These are phyloP conservation scores for Lepidium didymum DNA, from an alignment of 345 rosid genomes.

Conservation along the genomic window DNA sequence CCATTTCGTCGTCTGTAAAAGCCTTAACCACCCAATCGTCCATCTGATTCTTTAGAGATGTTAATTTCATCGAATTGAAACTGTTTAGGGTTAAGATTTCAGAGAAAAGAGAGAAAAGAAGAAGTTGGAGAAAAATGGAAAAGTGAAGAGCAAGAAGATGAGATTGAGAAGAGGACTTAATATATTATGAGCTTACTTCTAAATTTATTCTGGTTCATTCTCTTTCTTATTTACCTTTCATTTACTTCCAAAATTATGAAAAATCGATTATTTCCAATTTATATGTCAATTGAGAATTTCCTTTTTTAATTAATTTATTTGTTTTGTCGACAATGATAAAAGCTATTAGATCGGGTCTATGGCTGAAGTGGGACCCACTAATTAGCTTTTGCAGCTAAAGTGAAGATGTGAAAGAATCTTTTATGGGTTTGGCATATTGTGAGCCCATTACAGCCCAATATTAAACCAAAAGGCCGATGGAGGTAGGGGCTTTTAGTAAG, in stretches of 20 bases:
- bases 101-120: slow-evolving; percentile 21
- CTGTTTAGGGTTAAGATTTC: neutral
- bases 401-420: neutral
- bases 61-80: neutral
- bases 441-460: neutral
- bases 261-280: neutral
- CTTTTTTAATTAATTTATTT: neutral
- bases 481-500: too few relatives aligned
- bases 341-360: slow-evolving; percentile 1
- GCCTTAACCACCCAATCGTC: slow-evolving; percentile 70
- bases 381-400: neutral
- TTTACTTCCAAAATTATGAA: neutral
- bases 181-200: slow-evolving; percentile 12
- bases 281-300: slow-evolving; percentile 3
- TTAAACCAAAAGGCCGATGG: too few relatives aligned
- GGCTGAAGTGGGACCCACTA: neutral
- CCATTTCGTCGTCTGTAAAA: slow-evolving; percentile 51
- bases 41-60: slow-evolving; percentile 3
- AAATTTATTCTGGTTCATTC: neutral
- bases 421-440: neutral
- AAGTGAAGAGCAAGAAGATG: neutral
- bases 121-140: slow-evolving; percentile 14
- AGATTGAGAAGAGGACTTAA: slow-evolving; percentile 3
- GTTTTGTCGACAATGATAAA: neutral
- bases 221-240: neutral